These are phyloP conservation scores for Cercospora beticola DNA, from an alignment of 2,329 filamentous ascomycete species.

Conservation along the genomic window DNA sequence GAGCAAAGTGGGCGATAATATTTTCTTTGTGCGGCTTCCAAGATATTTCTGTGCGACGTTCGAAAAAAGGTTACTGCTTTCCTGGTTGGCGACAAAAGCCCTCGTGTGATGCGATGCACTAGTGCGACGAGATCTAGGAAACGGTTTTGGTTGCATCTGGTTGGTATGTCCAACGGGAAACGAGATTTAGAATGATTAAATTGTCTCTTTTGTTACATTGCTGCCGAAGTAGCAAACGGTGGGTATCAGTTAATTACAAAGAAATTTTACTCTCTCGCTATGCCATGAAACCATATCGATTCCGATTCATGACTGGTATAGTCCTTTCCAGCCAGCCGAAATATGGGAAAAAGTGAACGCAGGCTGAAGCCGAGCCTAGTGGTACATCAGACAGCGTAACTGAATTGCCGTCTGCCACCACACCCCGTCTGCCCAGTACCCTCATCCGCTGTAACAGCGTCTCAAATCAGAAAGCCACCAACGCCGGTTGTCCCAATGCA, in stretches of 20 bases:
- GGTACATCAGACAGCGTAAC: conserved; percentile 4
- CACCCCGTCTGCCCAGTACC: not conserved
- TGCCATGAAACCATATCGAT: not conserved
- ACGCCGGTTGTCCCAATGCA: conserved; percentile 21
- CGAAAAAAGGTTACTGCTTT: not conserved
- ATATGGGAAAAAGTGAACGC: not conserved
- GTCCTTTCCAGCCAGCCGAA: not conserved
- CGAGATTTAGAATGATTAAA: not conserved
- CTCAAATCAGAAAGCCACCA: conserved; percentile 12
- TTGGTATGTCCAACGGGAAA: not conserved
- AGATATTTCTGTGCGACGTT: conserved; percentile 14
- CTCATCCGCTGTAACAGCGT: conserved; percentile 2
- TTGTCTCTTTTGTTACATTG: not conserved
- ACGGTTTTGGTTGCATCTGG: not conserved
- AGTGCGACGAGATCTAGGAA: not conserved
- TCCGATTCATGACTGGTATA: not conserved
- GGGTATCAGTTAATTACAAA: conserved; percentile 23
- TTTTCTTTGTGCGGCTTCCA: not conserved
- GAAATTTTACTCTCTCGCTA: conserved; percentile 6
- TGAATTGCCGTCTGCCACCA: conserved; percentile 4
- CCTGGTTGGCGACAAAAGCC: not conserved
- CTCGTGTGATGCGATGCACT: not conserved
- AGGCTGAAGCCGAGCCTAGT: not conserved
- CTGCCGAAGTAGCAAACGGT: conserved; percentile 2
- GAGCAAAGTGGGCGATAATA: not conserved